These are phyloP conservation scores for Penicillium turbatum DNA, from an alignment of 495 filamentous ascomycete genomes.

Conservation along the genomic window DNA sequence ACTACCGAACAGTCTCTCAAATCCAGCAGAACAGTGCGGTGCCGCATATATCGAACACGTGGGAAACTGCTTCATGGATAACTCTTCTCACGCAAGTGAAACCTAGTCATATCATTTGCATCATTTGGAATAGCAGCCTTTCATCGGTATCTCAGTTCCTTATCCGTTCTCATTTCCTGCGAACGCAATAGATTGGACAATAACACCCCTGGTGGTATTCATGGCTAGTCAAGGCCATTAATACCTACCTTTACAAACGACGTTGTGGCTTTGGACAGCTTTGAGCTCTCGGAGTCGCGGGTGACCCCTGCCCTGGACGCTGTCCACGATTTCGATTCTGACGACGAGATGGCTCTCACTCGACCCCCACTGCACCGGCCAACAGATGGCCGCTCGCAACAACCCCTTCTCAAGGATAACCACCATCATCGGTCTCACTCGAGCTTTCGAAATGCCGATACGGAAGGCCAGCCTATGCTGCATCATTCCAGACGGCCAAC, in stretches of 20 bases:
- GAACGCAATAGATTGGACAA: conserved; percentile 9
- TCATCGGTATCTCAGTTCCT: conserved; percentile 7
- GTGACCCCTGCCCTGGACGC: conserved; percentile 9
- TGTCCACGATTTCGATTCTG: conserved; percentile 32
- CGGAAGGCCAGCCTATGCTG: conserved; percentile 40
- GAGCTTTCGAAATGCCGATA: conserved; percentile 33
- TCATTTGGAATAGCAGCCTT: conserved; percentile 15
- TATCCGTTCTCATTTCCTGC: conserved; percentile 18
- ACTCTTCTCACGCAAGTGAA: background rate
- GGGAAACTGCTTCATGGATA: conserved; percentile 1
- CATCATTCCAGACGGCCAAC: conserved; percentile 50
- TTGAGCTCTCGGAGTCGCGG: conserved; percentile 24
- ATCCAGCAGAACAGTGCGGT: background rate
- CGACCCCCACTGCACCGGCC: conserved; percentile 47
- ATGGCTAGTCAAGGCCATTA: conserved; percentile 4
- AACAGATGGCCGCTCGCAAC: conserved; percentile 48
- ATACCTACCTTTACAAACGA: conserved; percentile 4
- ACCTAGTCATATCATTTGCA: background rate
- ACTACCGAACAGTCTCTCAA: background rate
- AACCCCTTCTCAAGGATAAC: conserved; percentile 57
- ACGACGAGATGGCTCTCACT: conserved; percentile 43
- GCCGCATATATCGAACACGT: background rate
- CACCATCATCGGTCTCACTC: conserved; percentile 42
- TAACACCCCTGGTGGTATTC: conserved; percentile 1
- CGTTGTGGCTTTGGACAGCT: conserved; percentile 28